Evolutionary conservation across 169 alveolate genomes (phyloP), one percentile per base, ranked within the genome.

Genomic region (Plasmodium adleri): DNA sequence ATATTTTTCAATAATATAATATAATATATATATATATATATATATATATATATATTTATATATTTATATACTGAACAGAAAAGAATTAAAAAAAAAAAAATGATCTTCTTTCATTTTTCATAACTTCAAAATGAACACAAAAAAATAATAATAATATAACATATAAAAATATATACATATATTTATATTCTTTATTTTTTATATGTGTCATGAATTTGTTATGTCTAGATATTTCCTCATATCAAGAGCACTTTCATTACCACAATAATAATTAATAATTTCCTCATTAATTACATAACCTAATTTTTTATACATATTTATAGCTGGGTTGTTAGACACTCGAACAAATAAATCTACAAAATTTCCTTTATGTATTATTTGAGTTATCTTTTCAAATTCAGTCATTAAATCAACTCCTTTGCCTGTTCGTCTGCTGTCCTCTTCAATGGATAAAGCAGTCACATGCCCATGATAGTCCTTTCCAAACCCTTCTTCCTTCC

Each of bases 161-260:
- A 39, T 39, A 39, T 39, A 39, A 39, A 39, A 39, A 39, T 12
- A 56, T 56, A 56, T 56, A 52, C 17, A 52, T 52, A 52, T 52
- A 52, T 52, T 52, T 52, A 52, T 52, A 52, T 52, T 52, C 5
- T 52, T 15, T 12, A 13, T 6, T 56, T 56, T 17, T 13, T 56
- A 56, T 13, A 9, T 5, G 6, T 3, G 24, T 56, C 22, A 56
- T 13, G 64, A 17, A 17, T 56, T 56, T 56, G 17, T 22, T 54
- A 71, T 12, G 45, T 72, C 22, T 59, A 72, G 24, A 50, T 85
- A 52, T 58, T 92, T 93, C n/a, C 96, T 67, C 96, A 93, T 93
- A 49, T 93, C 96, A 1, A 74, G 72, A 12, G 96, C 96, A 93
- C 93, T 94, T 68, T 75, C 92, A 28, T 47, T 74, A 49, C 86